Base-by-base conservation (phyloP, 2,329 filamentous ascomycete genomes). In the Ophiocordyceps sinensis region DNA sequence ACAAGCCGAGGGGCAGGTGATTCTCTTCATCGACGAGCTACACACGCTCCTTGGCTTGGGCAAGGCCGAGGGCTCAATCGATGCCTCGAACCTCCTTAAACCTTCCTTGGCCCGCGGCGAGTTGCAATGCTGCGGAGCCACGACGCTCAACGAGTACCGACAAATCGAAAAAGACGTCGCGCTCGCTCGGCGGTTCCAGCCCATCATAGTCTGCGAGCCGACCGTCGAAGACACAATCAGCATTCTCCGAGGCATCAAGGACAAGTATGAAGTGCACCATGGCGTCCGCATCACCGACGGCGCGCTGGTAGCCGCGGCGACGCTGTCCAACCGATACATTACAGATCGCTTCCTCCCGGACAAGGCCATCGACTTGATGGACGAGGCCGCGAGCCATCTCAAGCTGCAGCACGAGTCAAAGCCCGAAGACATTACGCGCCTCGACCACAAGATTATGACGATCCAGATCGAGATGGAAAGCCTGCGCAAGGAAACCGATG, bases 391-490 rank as follows among this genome's bases (percentile, higher is more conserved):
- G 1, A 93, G 85, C 45, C 86, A 87, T 19, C 67, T 96, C 10
- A 79, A 93, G 36, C 64, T 96, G 28, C 89, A 96, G 55, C 91
- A 96, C 61, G 91, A 98, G 60, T 94, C 86, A 51, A 96, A 95
- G 52, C 91, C 91, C 0, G 91, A 96, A 51, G 79, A 89, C 9
- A 95, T 98, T 29, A 85, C 93, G 65, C 78, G 82, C 39, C 75
- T 96, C 2, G 89, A 96, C 53, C 84, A 93, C 46, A 85, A 88
- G 53, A 94, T 96, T 45, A 93, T 95, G 77, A 96, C 89, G 0
- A 86, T 96, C 13, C 89, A 95, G 56, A 96, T 98, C 47, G 89
- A 98, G 58, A 71, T 96, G 1, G 91, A 96, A 57, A 95, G 87
- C 45, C 64, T 98, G 35, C 77, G 89, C 39, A 96, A 96, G 53